Evolutionary conservation across 2,329 filamentous ascomycete species (phyloP), one percentile per base, ranked within the genome.

Genomic region (Botrytis elliptica): DNA sequence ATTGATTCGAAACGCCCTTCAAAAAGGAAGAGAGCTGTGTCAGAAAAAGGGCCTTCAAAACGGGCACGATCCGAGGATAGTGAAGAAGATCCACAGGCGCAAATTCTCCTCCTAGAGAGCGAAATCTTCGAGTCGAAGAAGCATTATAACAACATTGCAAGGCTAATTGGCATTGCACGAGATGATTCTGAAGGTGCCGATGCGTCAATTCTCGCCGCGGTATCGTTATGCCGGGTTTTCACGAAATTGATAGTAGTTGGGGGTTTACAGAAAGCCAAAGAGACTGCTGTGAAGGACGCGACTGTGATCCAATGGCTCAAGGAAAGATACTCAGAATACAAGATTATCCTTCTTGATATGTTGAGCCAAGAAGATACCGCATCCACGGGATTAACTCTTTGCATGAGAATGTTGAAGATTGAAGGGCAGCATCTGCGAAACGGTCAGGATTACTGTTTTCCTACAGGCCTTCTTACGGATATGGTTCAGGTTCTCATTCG

Each of bases 101-200:
- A 89, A 76, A 93, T 97, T 74, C 84, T 95, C 60, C 84, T 89
- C 71, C 87, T 98, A 72, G 95, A 98, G 84, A 86, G 89, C 76
- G 91, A 93, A 73, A 94, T 98, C 72, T 84, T 94, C 75, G 91
- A 96, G 82, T 97, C 94, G 68, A 92, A 90, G 80, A 93, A 94
- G 82, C 89, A 97, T 83, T 97, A 97, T 86, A 97, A 97, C 85
- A 94, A 97, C 81, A 95, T 98, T 79, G 87, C 89, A 12, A 88
- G 87, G 18, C 84, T 98, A 55, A 85, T 97, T 64, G 86, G 87
- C 60, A 87, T 90, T 79, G 83, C 89, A 55, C 81, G 87, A 79
- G 84, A 84, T 52, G 84, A 84, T 52, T 83, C 86, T 4, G 81
- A 85, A 33, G 85, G 87, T 29, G 82, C 85, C 2, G 88, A 91